Evolutionary conservation across 306 rosid species (phyloP), one percentile per base, ranked within the genome.

Genomic region (Styphnolobium japonicum): DNA sequence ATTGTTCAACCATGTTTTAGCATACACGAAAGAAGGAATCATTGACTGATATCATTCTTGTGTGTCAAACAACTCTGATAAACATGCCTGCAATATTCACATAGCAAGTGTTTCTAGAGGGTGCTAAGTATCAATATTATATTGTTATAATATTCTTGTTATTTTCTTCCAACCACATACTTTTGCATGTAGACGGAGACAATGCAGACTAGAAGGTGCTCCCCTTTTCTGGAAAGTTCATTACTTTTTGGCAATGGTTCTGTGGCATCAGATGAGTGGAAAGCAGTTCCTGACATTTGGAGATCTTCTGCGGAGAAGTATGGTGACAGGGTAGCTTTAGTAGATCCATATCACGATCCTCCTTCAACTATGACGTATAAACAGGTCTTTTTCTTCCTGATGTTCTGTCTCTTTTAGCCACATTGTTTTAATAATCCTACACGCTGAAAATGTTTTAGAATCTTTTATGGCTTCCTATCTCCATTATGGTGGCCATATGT

Each of bases 241-340:
- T 78, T 85, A 14, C 85, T 85, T 73, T 69, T 81, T 21, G 76
- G 71, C 62, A 81, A 74, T 79, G 91, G 80, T 52, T 57, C 31
- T 64, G 60, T 48, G 71, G 87, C 86, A 4, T 78, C 87, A 10
- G 91, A 81, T 55, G 95, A 91, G 79, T 95, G 97, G 98, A 86
- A 85, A 81, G 86, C 98, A 18, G 97, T 95, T 84, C 98, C 98
- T 63, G 98, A 95, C 85, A 91, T 95, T 76, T 95, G 98, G 98
- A 90, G 92, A 87, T 81, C 87, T 81, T 86, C 98, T 37, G 91
- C 98, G 0, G 96, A 95, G 82, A 95, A 87, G 82, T 92, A 85
- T 71, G 98, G 97, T 65, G 94, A 91, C 85, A 84, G 43, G 43
- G 52, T 90, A 45, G 98, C 98, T 64, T 70, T 95, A 69, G 78